Conservation (phyloP, 2,329 filamentous ascomycete species). For the Neoscytalidium dimidiatum region DNA sequence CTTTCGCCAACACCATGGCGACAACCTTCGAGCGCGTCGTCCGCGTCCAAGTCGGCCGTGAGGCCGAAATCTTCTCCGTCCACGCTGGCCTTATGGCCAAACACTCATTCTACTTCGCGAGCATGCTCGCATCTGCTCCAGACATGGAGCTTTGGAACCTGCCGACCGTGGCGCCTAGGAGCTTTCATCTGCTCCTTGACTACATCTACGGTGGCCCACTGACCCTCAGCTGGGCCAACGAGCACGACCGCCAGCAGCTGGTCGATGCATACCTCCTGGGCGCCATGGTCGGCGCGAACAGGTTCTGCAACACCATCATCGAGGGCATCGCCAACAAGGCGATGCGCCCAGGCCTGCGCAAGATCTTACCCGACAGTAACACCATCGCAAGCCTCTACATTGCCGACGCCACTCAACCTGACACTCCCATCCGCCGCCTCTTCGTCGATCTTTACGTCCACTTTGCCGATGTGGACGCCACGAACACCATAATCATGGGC, state of each 20-base stretch:
- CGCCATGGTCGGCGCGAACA: not conserved
- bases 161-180: not conserved
- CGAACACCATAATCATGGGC: not conserved
- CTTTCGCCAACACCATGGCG: not conserved
- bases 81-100: not conserved
- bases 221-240: not conserved
- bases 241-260: not conserved
- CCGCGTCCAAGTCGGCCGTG: not conserved
- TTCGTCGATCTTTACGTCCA: conserved; percentile 8
- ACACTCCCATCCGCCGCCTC: not conserved
- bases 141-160: not conserved
- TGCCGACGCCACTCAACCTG: not conserved
- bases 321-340: not conserved
- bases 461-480: not conserved
- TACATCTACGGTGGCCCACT: not conserved
- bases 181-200: not conserved
- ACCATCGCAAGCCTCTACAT: not conserved
- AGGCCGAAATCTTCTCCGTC: not conserved
- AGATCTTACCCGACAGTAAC: not conserved
- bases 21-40: not conserved
- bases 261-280: not conserved
- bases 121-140: not conserved
- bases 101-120: not conserved
- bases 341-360: not conserved
- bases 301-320: not conserved